A percentile compares a stretch with the other conserved stretches of the same genome.
phyloP scores from a whole-genome alignment of 2,329 filamentous ascomycete species.

The Penicillium sp. region DNA sequence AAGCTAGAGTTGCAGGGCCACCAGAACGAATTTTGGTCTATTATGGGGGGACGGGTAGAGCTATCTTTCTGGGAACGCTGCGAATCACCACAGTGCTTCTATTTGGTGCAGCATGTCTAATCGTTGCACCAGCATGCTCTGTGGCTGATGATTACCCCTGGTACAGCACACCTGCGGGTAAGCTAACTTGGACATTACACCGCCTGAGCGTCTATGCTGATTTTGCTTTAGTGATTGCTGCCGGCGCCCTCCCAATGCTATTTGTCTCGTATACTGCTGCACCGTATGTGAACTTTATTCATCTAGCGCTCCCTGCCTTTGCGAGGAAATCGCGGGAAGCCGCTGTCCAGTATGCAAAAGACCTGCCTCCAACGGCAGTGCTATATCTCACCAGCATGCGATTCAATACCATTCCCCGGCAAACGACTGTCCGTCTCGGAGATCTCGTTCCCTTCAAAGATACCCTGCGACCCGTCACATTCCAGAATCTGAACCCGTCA shows the following conservation, averaged over 20 bases:
- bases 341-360: conserved; percentile 44
- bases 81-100: conserved; percentile 71
- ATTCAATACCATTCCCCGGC: conserved; percentile 43
- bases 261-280: conserved; percentile 64
- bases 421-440: conserved; percentile 43
- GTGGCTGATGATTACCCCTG: conserved; percentile 44
- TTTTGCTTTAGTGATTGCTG: conserved; percentile 51
- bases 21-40: conserved; percentile 63
- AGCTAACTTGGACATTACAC: conserved; percentile 11
- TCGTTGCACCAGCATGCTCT: conserved; percentile 61
- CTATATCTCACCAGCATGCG: conserved; percentile 48
- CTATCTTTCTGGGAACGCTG: conserved; percentile 65
- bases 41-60: conserved; percentile 67
- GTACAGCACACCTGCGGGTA: conserved; percentile 44
- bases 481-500: conserved; percentile 39
- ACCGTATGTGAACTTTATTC: conserved; percentile 70
- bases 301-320: conserved; percentile 64
- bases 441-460: conserved; percentile 41
- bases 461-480: conserved; percentile 40
- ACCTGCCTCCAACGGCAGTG: conserved; percentile 44
- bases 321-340: conserved; percentile 60
- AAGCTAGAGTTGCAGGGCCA: conserved; percentile 28
- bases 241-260: conserved; percentile 63
- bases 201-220: background rate
- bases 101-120: conserved; percentile 63